Evolutionary conservation across 1,284 basidiomycete species (phyloP), one percentile per base, ranked within the genome.

Genomic region (Anthracocystis panici-leucophaei): DNA sequence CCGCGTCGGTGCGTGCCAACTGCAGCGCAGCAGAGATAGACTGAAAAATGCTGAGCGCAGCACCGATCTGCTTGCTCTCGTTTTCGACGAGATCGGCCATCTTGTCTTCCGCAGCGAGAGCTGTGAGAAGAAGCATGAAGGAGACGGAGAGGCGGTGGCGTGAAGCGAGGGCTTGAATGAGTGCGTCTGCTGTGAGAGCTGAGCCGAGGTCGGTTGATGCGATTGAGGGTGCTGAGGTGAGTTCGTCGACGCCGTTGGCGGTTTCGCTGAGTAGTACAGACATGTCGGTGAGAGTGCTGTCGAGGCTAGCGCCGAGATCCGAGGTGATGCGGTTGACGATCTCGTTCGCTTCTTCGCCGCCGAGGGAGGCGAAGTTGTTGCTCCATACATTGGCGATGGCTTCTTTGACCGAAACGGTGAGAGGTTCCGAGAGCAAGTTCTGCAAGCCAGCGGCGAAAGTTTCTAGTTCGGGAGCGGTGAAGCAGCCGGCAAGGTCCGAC

Each of bases 71-170:
- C 38, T 44, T 58, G 48, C 48, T 57, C 35, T 75, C 72, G 57
- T 75, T 75, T 25, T 60, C 54, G n/a, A 75, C 66, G 20, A 75
- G 25, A 10, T 66, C 66, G 10, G 66, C 61, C 72, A 75, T 75
- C 52, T 48, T 60, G 33, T 75, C 72, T 21, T 70, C 63, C 7
- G 72, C 72, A 3, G 72, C 64, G 8, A 76, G 55, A 5, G 61
- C 74, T 9, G 68, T 62, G 31, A 72, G 45, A 8, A 76, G 62
- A 0, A 76, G 58, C 62, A 63, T 52, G 48, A 76, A 76, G 5
- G 59, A 53, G 0, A 65, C 54, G 3, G 69, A 63, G 16, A 77
- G 65, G 12, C 64, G 63, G 29, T 77, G 70, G 23, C 69, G 69
- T 8, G 69, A 68, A 18, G 65, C 46, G 27, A 77, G 56, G 5